Evolutionary conservation across 768 basidiomycete species (phyloP).

Genomic region (Termitomyces bulborhizus): DNA sequence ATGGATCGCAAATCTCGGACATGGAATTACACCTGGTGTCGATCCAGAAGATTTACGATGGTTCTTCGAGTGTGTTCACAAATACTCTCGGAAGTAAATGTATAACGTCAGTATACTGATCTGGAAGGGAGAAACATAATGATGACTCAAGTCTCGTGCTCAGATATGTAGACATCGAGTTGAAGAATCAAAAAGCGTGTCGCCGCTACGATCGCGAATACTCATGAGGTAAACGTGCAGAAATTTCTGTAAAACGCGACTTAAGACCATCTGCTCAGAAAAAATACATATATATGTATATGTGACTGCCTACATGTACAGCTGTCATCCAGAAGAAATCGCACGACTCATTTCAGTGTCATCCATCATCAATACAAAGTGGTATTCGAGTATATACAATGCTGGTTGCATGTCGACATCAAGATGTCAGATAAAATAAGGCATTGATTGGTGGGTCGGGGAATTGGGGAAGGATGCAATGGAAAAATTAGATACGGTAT

Average conservation of each 20-base stretch:
- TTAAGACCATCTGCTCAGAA: neutral
- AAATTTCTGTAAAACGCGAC: too few species aligned
- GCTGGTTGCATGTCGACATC: conserved; percentile 12
- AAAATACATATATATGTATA: neutral
- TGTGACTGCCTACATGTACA: neutral
- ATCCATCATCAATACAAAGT: conserved; percentile 12
- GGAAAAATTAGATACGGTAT: conserved; percentile 10
- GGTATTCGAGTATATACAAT: conserved; percentile 11
- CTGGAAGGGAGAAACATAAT: too few species aligned
- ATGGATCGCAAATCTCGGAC: conserved; percentile 98
- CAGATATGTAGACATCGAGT: too few species aligned
- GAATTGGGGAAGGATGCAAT: conserved; percentile 26
- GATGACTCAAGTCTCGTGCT: too few species aligned
- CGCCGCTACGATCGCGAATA: too few species aligned
- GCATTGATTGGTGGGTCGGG: conserved; percentile 22
- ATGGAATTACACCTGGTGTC: conserved; percentile 94
- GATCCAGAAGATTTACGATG: conserved; percentile 88
- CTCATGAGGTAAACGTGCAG: too few species aligned
- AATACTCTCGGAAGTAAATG: conserved; percentile 45
- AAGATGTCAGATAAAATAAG: conserved; percentile 15
- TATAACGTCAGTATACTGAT: too few species aligned
- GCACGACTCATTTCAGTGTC: neutral
- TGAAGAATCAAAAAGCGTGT: too few species aligned
- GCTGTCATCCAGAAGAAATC: neutral
- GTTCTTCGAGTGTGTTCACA: conserved; percentile 89